Base-by-base conservation (phyloP, 2,329 filamentous ascomycete genomes). In the Nannizziopsis arthrosporioides region DNA sequence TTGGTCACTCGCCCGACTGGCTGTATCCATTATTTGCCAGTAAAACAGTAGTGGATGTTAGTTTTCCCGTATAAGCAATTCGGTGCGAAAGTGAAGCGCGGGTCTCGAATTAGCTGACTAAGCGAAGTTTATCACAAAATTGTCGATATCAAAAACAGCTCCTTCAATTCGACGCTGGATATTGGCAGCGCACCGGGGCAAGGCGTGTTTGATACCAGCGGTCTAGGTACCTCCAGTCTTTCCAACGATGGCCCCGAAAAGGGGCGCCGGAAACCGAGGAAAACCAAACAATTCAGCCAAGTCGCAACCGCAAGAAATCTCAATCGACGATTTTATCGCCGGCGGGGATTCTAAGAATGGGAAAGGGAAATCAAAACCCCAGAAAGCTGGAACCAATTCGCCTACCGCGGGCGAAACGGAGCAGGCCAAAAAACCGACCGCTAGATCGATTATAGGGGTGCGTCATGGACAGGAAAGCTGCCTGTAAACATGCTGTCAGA, bases 381-480 rank as follows among this genome's bases (percentile, higher is more conserved):
- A 53, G 34, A 48, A 49, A 42, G 46, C 47, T 36, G 49, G 49
- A 22, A 45, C 47, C 17, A 56, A 65, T 59, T 52, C 61, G 54
- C 48, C 59, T 55, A 54, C 56, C 17, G 50, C 56, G 44, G 64
- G 68, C 42, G 67, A 63, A 5, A 54, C 63, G 12, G 66, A 68
- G 35, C 64, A 68, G 52, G 71, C 71, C n/a, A 80, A 78, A 63
- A 78, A 76, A 56, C 77, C 78, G 36, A 73, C 78, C 42, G 76
- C 75, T 17, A 71, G 77, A 65, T 86, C 93, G 57, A 72, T 98
- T 55, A 94, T 98, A 60, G 92, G 88, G 92, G 92, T 42, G 80
- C 87, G 50, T 95, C 88, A 57, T 98, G 92, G 92, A 98, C 92
- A 0, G 92, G 92, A 36, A 98, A 98, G 65, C 72, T 98, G 30